phyloP scores from a whole-genome alignment of 768 basidiomycete species.

The Rubroboletus pulcherrimus region DNA sequence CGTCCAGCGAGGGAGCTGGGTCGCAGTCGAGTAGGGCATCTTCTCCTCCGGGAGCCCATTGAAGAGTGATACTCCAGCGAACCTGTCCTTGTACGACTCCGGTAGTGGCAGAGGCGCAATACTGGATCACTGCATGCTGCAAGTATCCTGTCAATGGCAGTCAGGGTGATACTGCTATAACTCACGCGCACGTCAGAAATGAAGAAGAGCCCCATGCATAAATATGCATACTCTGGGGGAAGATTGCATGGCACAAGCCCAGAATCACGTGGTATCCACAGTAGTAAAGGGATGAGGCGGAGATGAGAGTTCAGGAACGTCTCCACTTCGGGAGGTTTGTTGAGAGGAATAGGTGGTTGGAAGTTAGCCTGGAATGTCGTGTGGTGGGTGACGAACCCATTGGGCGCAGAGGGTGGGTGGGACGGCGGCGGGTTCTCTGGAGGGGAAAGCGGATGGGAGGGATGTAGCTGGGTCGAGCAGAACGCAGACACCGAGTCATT shows the following conservation, averaged over 20 bases:
- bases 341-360: slow-evolving; percentile 16
- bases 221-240: slow-evolving; percentile 37
- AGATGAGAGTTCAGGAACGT: slow-evolving; percentile 40
- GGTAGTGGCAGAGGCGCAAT: background rate
- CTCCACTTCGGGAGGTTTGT: slow-evolving; percentile 42
- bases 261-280: slow-evolving; percentile 37
- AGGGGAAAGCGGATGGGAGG: background rate
- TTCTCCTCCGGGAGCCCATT: slow-evolving; percentile 52
- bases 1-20: background rate
- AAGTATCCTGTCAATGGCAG: slow-evolving; percentile 3
- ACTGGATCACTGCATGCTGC: slow-evolving; percentile 13
- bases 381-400: background rate
- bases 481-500: background rate
- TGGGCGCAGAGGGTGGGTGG: background rate
- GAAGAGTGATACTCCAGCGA: slow-evolving; percentile 43
- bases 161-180: background rate
- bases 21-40: slow-evolving; percentile 24
- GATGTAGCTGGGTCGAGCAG: background rate
- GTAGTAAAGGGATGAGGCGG: slow-evolving; percentile 36
- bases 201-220: slow-evolving; percentile 46
- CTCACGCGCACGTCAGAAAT: slow-evolving; percentile 39
- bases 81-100: slow-evolving; percentile 31
- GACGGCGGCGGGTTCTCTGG: background rate
- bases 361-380: background rate
- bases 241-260: slow-evolving; percentile 26